Base-by-base conservation (phyloP, 306 rosid genomes). In the Morella rubra region DNA sequence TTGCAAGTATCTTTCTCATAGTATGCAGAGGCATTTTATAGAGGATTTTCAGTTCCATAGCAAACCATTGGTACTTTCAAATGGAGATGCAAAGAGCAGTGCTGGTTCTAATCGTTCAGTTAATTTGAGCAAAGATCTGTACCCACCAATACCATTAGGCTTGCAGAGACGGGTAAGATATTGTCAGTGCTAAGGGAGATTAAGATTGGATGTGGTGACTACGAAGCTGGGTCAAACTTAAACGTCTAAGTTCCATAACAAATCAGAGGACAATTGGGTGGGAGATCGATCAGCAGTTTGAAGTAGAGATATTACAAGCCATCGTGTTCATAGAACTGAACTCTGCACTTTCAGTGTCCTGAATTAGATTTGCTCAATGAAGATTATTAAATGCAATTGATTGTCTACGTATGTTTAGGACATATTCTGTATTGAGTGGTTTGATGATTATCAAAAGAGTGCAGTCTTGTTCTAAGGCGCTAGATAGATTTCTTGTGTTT, bases 51-150 rank as follows among this genome's bases (percentile, higher is more conserved):
- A 67, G 71, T 84, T 75, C 46, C 80, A 73, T 60, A 75, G 71
- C 82, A 78, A 79, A 82, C 82, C 80, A 42, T 52, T 76, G 80
- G 65, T 74, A 8, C 71, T 84, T 54, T 78, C 84, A 8, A 86
- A 8, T 62, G 87, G 85, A 46, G 94, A 88, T 81, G 49, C 84
- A 32, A 90, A 89, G 59, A 85, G 92, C 85, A 85, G 77, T 52
- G 85, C 86, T 45, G 80, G 88, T 75, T 87, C 88, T 16, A 81
- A 73, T 73, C 76, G 80, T 86, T 91, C 87, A 7, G 86, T 72
- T 47, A 85, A 81, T 78, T 77, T 75, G 24, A 80, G 84, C 87
- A 88, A 77, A 72, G 89, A 84, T 66, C 78, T 80, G 44, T 86
- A 68, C 79, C 87, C 85, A 51, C 77, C 80, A 41, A 13, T 58